These are phyloP conservation scores for Cicer bijugum DNA, from an alignment of 306 rosid species.

Conservation along the genomic window DNA sequence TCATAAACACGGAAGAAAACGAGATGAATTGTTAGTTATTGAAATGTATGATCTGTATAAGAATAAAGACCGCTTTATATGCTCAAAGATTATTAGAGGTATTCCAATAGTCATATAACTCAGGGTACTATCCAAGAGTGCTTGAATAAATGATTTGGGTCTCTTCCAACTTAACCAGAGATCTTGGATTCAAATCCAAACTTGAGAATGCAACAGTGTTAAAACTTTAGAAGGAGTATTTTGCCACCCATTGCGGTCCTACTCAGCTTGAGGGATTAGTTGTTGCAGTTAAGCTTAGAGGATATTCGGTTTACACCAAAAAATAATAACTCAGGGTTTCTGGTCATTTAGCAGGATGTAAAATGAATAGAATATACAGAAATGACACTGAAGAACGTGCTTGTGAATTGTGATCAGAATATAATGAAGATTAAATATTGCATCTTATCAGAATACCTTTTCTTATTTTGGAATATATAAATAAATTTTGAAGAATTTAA, in stretches of 20 bases:
- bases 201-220: too few species aligned
- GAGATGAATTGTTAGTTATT: conserved; percentile 4
- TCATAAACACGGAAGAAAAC: not conserved
- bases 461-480: conserved; percentile 26
- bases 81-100: conserved; percentile 6
- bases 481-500: conserved; percentile 5
- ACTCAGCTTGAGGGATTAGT: too few species aligned
- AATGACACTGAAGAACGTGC: conserved; percentile 25
- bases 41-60: conserved; percentile 3
- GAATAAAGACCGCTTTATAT: not conserved
- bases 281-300: too few species aligned
- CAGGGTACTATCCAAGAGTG: too few species aligned
- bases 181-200: too few species aligned
- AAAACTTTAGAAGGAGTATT: too few species aligned
- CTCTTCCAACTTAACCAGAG: too few species aligned
- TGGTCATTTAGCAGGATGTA: conserved; percentile 23
- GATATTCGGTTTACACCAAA: too few species aligned
- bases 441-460: conserved; percentile 7
- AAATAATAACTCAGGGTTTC: not conserved
- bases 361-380: conserved; percentile 8
- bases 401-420: conserved; percentile 5
- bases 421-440: conserved; percentile 12
- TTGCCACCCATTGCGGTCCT: too few species aligned
- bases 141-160: too few species aligned
- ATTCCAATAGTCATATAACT: not conserved